These are phyloP conservation scores for Picea abies DNA, from an alignment of 83 land plant genomes.

Conservation along the genomic window DNA sequence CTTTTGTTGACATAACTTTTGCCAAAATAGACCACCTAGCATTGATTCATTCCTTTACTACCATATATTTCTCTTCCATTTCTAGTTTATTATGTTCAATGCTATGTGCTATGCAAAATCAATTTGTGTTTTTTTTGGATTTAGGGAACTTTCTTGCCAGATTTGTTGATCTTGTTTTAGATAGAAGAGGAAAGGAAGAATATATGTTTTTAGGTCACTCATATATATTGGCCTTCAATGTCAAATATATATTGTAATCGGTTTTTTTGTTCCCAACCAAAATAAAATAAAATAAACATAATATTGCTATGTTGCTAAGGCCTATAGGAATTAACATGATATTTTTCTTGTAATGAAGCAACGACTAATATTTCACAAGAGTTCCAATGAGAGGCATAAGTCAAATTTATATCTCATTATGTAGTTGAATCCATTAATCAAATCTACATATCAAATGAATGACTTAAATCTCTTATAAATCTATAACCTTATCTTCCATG, in stretches of 20 bases:
- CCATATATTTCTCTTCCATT: neutral
- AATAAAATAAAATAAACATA: neutral
- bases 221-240: neutral
- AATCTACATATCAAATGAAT: neutral
- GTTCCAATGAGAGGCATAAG: neutral
- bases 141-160: neutral
- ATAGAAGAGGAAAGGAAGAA: neutral
- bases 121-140: neutral
- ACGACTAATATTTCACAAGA: neutral
- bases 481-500: neutral
- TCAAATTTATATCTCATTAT: neutral
- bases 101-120: neutral
- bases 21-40: neutral
- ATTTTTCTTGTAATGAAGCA: neutral
- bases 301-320: neutral
- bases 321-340: neutral
- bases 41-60: neutral
- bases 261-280: neutral
- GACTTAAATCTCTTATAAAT: neutral
- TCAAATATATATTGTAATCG: neutral
- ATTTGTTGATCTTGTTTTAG: neutral
- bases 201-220: neutral
- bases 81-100: neutral
- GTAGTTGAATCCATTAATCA: neutral
- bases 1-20: constrained; percentile 10